Percentiles rank a stretch among this genome's conserved stretches.
phyloP scores from a whole-genome alignment of 352 stramenopile genomes.

The Phytopythium oedochilum region DNA sequence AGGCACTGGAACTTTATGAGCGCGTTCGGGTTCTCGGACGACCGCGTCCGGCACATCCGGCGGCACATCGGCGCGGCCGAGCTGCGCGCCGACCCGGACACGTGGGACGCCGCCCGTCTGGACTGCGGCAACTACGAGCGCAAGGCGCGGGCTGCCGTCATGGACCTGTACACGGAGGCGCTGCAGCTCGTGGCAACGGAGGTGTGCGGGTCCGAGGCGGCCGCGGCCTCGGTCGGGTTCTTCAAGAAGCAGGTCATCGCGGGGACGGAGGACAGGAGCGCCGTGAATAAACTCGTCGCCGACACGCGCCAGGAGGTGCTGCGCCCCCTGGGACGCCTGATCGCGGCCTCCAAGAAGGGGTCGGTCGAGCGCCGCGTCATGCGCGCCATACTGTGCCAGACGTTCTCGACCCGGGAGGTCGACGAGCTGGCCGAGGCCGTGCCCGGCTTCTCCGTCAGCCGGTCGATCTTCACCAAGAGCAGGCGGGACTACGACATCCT shows the following conservation, averaged over 20 bases:
- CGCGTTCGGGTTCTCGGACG: neutral
- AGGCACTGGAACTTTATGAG: neutral
- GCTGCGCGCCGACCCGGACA: conserved; percentile 10
- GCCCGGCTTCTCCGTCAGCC: neutral
- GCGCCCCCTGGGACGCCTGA: neutral
- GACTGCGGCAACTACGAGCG: conserved; percentile 1
- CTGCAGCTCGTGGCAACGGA: neutral
- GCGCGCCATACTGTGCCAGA: neutral
- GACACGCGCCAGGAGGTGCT: neutral
- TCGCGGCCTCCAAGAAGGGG: conserved; percentile 1
- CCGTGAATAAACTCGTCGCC: neutral
- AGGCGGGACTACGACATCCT: neutral
- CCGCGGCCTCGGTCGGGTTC: neutral
- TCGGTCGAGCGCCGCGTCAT: conserved; percentile 1
- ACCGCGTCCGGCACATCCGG: neutral
- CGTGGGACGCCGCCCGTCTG: conserved; percentile 10
- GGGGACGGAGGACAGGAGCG: neutral
- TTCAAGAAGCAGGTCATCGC: neutral
- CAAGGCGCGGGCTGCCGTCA: neutral
- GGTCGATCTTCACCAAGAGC: neutral
- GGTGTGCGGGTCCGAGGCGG: neutral
- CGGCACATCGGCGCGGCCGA: conserved; percentile 3
- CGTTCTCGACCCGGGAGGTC: neutral
- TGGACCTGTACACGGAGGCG: neutral
- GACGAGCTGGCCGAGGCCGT: neutral